These are phyloP conservation scores for Penicillium chermesinum DNA, from an alignment of 495 filamentous ascomycete genomes.

Conservation along the genomic window DNA sequence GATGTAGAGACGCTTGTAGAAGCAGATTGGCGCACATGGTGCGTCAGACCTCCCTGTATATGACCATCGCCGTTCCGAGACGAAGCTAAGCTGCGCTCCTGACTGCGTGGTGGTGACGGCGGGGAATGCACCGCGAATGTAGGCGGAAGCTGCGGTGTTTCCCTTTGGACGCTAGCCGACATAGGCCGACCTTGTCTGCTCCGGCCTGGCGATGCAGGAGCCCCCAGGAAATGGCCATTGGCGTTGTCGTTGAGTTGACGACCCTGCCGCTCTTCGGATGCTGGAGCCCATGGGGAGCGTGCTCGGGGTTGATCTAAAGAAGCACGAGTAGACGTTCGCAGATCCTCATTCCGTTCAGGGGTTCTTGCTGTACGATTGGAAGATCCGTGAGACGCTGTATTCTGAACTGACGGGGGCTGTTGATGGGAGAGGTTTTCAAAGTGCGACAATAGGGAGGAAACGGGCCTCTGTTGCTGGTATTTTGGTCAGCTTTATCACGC, in stretches of 20 bases:
- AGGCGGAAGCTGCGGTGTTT: slow-evolving; percentile 59
- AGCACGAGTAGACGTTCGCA: slow-evolving; percentile 43
- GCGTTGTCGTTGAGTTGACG: slow-evolving; percentile 12
- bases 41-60: slow-evolving; percentile 21
- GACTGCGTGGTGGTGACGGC: slow-evolving; percentile 59
- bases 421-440: slow-evolving; percentile 79
- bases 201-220: slow-evolving; percentile 26
- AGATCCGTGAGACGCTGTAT: slow-evolving; percentile 31
- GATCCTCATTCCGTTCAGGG: slow-evolving; percentile 38
- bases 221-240: slow-evolving; percentile 27
- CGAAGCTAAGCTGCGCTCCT: slow-evolving; percentile 8
- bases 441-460: slow-evolving; percentile 86
- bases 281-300: slow-evolving; percentile 35
- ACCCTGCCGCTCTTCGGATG: slow-evolving; percentile 27
- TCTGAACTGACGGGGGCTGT: slow-evolving; percentile 29
- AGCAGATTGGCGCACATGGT: slow-evolving; percentile 25
- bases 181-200: slow-evolving; percentile 36
- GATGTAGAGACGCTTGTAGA: slow-evolving; percentile 37
- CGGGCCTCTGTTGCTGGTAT: slow-evolving; percentile 51
- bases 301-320: slow-evolving; percentile 50
- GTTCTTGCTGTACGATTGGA: slow-evolving; percentile 29
- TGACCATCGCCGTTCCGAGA: slow-evolving; percentile 22
- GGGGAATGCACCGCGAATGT: slow-evolving; percentile 70
- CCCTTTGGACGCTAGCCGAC: slow-evolving; percentile 48
- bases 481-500: slow-evolving; percentile 15